phyloP scores from a whole-genome alignment of 805 yeast species.

The Hanseniaspora valbyensis region DNA sequence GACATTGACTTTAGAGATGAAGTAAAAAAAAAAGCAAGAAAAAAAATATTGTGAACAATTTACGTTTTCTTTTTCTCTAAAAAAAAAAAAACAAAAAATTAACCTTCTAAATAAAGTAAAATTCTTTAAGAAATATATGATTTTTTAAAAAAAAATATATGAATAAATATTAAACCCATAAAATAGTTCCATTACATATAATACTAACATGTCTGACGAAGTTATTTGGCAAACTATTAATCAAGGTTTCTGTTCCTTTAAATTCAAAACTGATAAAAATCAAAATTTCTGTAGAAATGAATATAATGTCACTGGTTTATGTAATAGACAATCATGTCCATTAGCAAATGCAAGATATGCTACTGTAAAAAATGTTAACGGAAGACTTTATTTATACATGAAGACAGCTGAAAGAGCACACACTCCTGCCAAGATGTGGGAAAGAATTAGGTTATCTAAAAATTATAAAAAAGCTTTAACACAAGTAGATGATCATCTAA shows the following conservation, averaged over 20 bases:
- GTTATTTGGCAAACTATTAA: constrained; percentile 96
- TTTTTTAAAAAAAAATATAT: not conserved
- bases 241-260: constrained; percentile 91
- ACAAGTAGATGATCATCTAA: constrained; percentile 77
- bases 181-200: not conserved
- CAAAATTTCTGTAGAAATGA: constrained; percentile 94
- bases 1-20: not conserved
- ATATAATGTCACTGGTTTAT: constrained; percentile 88
- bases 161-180: no score
- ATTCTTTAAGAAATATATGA: not conserved
- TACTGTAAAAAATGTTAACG: constrained; percentile 70
- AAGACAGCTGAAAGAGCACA: constrained; percentile 97
- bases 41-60: not conserved
- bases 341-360: constrained; percentile 89
- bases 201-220: constrained; percentile 47
- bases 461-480: constrained; percentile 78
- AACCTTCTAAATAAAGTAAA: not conserved
- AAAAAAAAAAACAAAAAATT: no score
- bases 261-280: constrained; percentile 74
- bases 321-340: constrained; percentile 90
- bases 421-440: constrained; percentile 90
- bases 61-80: no score
- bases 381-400: constrained; percentile 76
- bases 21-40: not conserved
- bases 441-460: constrained; percentile 78